phyloP scores from a whole-genome alignment of 2,329 filamentous ascomycete genomes.

The Penicillium hesseltinei region DNA sequence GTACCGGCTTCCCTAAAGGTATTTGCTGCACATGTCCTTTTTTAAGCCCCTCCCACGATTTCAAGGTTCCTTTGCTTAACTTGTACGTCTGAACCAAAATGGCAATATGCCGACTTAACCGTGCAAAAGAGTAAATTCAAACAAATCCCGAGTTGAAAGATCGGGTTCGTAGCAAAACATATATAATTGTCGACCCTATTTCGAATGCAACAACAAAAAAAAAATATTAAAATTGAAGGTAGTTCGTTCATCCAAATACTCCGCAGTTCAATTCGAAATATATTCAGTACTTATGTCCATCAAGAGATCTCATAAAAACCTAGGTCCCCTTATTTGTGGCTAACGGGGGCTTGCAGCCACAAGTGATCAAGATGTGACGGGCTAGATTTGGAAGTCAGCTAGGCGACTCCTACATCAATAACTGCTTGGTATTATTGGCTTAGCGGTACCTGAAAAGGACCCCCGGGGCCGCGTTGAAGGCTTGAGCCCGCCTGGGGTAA shows the following conservation, averaged over 20 bases:
- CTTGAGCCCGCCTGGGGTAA: slow-evolving; percentile 5
- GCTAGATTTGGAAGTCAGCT: not conserved
- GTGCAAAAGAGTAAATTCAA: not conserved
- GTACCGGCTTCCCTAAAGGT: no score
- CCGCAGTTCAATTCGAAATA: not conserved
- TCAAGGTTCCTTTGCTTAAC: no score
- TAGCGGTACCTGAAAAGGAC: slow-evolving; percentile 3
- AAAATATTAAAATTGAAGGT: not conserved
- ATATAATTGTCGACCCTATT: not conserved
- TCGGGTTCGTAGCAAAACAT: not conserved
- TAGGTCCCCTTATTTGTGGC: not conserved
- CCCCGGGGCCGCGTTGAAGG: not conserved
- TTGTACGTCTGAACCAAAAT: not conserved
- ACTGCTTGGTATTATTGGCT: slow-evolving; percentile 1
- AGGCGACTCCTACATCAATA: not conserved
- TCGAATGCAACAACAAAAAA: not conserved
- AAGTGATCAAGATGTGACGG: not conserved
- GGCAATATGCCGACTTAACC: no score
- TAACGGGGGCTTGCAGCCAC: slow-evolving; percentile 2
- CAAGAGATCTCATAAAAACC: not conserved
- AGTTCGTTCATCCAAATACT: not conserved
- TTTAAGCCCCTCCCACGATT: not conserved
- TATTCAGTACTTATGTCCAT: not conserved
- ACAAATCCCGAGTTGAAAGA: not conserved
- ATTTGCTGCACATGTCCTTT: not conserved